Base-by-base conservation (phyloP, 2,329 filamentous ascomycete species). In the Neonectria hederae region DNA sequence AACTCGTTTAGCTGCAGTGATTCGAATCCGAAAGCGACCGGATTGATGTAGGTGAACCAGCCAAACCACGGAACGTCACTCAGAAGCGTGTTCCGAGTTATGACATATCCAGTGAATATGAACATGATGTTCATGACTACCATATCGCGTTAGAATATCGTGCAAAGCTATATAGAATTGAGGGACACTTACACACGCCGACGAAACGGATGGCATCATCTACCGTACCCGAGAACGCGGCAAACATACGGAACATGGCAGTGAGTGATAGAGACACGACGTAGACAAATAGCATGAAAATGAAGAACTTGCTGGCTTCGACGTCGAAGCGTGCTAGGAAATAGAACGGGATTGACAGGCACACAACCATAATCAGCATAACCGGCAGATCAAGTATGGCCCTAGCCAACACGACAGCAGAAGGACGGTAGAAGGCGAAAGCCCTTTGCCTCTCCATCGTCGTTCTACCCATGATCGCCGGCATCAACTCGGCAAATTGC, bases 31-130 rank as follows among this genome's bases (percentile, higher is more conserved):
- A 90, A 92, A 26, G 83, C 83, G 3, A 91, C 76, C 0, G 89
- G 89, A 58, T 91, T 90, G 54, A 90, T 76, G 76, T 83, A 89
- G 53, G 83, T 84, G 14, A 91, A 81, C 89, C 89, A 91, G 5
- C 86, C 83, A 54, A 90, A 90, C 89, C 89, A 91, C 82, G 90
- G 92, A 74, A 91, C 79, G 5, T 83, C 69, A 60, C 79, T 75
- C 67, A 86, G 72, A 21, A 87, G 84, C 53, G 86, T 78, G 0
- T 83, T 82, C 58, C 85, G 83, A 0, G 84, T 83, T 54, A 90
- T 85, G 8, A 85, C 81, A 69, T 90, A 90, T 1, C 89, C 89
- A 0, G 88, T 89, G 71, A 87, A 91, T 49, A 92, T 86, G 65
- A 90, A 82, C 17, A 91, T 83, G 59, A 88, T 78, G 65, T 90